These are phyloP conservation scores for Calophaca sinica DNA, from an alignment of 306 rosid species.

Conservation along the genomic window DNA sequence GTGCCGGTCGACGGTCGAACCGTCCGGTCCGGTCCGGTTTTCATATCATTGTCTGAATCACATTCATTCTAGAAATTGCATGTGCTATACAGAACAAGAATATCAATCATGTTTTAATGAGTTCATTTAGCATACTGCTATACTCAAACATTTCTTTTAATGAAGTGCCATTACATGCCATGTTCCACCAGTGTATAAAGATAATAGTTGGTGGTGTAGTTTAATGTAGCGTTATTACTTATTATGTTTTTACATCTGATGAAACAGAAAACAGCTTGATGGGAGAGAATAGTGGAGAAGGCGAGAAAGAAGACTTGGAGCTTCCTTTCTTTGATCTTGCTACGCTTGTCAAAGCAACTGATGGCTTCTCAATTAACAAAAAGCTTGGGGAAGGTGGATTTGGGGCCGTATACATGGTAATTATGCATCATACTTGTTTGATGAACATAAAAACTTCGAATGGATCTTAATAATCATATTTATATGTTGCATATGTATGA, in stretches of 20 bases:
- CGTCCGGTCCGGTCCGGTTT: no score
- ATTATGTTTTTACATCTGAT: conserved; percentile 11
- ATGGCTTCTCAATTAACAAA: conserved; percentile 46
- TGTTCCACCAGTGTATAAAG: neutral
- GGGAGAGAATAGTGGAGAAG: conserved; percentile 35
- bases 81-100: neutral
- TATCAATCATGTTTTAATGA: neutral
- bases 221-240: neutral
- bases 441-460: neutral
- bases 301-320: conserved; percentile 56
- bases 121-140: neutral
- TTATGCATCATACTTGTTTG: conserved; percentile 2
- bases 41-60: no score
- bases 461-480: neutral
- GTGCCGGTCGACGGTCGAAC: no score
- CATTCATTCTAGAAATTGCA: conserved; percentile 1
- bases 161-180: no score
- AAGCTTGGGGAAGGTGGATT: conserved; percentile 70
- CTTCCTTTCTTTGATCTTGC: conserved; percentile 54
- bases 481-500: neutral
- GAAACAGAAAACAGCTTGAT: conserved; percentile 13
- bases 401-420: conserved; percentile 63
- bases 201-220: neutral
- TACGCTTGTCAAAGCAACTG: conserved; percentile 52
- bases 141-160: no score